Percentiles rank a stretch among this genome's conserved stretches.
Conservation (phyloP, 164 flowering plant genomes). For the Tetrastigma voinierianum region DNA sequence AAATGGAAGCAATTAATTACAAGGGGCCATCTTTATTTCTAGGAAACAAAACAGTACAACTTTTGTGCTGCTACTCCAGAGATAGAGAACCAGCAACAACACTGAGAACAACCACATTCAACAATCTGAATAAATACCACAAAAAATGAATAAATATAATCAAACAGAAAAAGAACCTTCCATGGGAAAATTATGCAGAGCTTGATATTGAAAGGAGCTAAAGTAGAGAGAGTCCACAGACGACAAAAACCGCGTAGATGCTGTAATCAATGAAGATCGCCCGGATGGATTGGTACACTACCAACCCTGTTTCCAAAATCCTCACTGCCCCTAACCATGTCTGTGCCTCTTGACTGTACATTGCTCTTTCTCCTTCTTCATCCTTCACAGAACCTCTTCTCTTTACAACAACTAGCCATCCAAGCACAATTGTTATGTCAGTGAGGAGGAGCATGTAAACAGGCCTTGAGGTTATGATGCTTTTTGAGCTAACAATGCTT, state of each 20-base stretch:
- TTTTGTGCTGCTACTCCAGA: too few relatives aligned
- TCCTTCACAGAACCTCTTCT: slow-evolving; percentile 7
- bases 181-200: too few relatives aligned
- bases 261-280: slow-evolving; percentile 57
- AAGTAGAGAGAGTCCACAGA: slow-evolving; percentile 44
- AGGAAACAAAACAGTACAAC: too few relatives aligned
- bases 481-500: slow-evolving; percentile 38
- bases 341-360: slow-evolving; percentile 12
- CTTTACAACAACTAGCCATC: slow-evolving; percentile 20
- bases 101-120: too few relatives aligned
- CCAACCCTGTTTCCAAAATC: slow-evolving; percentile 49
- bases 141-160: too few relatives aligned
- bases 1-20: too few relatives aligned
- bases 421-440: slow-evolving; percentile 37
- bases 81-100: too few relatives aligned
- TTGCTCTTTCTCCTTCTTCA: slow-evolving; percentile 5
- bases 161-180: too few relatives aligned
- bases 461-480: slow-evolving; percentile 44
- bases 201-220: not conserved
- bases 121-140: too few relatives aligned
- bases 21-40: too few relatives aligned
- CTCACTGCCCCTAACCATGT: slow-evolving; percentile 40
- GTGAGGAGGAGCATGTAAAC: slow-evolving; percentile 47
- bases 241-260: slow-evolving; percentile 44
- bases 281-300: slow-evolving; percentile 38